These are phyloP conservation scores for Sporothrix pallida DNA, from an alignment of 2,329 filamentous ascomycete species.

Conservation along the genomic window DNA sequence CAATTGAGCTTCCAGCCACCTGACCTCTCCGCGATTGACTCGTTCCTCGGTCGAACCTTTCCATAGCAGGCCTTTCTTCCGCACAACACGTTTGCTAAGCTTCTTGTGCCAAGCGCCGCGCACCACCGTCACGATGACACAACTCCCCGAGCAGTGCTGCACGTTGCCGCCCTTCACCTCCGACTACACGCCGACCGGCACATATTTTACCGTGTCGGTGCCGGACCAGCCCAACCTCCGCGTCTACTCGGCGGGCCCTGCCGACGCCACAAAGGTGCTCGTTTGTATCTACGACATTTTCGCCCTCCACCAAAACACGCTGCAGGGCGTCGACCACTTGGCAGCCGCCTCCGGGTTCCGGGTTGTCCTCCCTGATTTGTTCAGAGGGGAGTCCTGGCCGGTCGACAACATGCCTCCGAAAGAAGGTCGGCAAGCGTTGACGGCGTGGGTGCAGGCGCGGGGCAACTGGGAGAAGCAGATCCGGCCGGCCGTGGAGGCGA, in stretches of 20 bases:
- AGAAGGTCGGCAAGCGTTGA: conserved; percentile 14
- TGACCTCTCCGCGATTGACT: neutral
- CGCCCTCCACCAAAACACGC: conserved; percentile 25
- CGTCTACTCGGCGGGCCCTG: conserved; percentile 19
- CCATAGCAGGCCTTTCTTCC: neutral
- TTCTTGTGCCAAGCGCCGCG: no score
- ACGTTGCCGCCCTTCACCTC: conserved; percentile 28
- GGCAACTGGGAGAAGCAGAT: conserved; percentile 24
- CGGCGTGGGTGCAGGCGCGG: conserved; percentile 22
- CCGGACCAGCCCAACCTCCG: conserved; percentile 18
- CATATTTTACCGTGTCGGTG: conserved; percentile 20
- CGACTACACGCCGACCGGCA: conserved; percentile 25
- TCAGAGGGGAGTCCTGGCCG: conserved; percentile 26
- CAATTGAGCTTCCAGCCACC: no score
- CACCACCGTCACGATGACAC: neutral
- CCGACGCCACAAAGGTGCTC: conserved; percentile 6
- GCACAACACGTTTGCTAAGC: neutral
- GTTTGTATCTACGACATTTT: conserved; percentile 30
- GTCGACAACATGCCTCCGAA: conserved; percentile 28
- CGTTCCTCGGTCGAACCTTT: neutral
- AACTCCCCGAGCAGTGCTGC: conserved; percentile 28
- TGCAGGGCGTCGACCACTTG: conserved; percentile 26
- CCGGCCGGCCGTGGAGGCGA: conserved; percentile 13
- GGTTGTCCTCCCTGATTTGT: conserved; percentile 25
- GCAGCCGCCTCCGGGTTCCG: conserved; percentile 19